Percentiles rank a stretch among this genome's conserved stretches.
Conservation (phyloP, 1,284 basidiomycete genomes). For the Naganishia cerealis region DNA sequence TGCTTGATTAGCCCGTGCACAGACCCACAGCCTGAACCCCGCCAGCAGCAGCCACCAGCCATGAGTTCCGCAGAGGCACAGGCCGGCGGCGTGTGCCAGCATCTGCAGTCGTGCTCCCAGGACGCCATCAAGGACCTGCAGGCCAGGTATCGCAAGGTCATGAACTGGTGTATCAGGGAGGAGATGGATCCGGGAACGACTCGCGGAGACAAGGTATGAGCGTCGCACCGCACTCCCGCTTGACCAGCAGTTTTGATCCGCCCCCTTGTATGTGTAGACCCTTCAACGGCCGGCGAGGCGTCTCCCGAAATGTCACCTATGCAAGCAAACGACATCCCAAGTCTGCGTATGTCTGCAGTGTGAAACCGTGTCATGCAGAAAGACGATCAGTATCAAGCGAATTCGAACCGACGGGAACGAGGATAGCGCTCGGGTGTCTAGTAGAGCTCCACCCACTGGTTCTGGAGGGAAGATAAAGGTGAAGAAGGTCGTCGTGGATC, state of each 20-base stretch:
- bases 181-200: slow-evolving; percentile 9
- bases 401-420: not conserved
- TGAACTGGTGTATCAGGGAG: slow-evolving; percentile 32
- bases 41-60: too few relatives aligned
- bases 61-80: not conserved
- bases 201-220: not conserved
- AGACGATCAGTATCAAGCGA: slow-evolving; percentile 14
- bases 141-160: slow-evolving; percentile 28
- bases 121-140: slow-evolving; percentile 29
- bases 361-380: slow-evolving; percentile 21
- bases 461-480: slow-evolving; percentile 9
- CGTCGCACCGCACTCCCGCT: not conserved
- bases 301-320: slow-evolving; percentile 10
- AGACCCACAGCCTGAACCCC: too few relatives aligned
- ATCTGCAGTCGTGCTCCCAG: slow-evolving; percentile 19
- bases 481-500: slow-evolving; percentile 21
- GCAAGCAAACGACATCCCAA: slow-evolving; percentile 5
- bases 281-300: not conserved
- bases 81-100: slow-evolving; percentile 11
- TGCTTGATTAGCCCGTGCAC: not conserved
- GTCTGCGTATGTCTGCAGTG: slow-evolving; percentile 29
- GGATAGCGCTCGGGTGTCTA: slow-evolving; percentile 12
- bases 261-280: not conserved
- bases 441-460: slow-evolving; percentile 4
- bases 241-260: not conserved